Evolutionary conservation across 2,329 filamentous ascomycete species (phyloP), one percentile per base, ranked within the genome.

Genomic region (Raffaelea albimanens): DNA sequence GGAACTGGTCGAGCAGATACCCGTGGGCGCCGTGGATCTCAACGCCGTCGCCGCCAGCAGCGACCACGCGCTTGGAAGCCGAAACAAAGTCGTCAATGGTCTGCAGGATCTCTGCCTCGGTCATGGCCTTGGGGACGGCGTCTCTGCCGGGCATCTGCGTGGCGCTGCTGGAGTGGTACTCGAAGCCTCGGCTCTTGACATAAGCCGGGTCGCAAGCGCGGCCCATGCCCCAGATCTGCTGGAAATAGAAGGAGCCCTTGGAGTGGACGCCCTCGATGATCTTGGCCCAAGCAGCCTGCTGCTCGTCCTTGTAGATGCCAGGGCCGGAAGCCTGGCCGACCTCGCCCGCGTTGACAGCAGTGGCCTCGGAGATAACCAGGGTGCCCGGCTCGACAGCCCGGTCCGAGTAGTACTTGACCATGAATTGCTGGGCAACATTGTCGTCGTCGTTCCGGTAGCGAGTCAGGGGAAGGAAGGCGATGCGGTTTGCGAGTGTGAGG

Each of bases 21-120:
- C 87, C 86, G 57, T 93, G 86, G 0, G 85, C 87, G 54, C 75
- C 78, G 67, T 93, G 87, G 44, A 94, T 78, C 62, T 82, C 82
- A 13, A 86, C 72, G 4, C 78, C 78, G 56, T 86, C 82, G 52
- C 82, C 82, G 0, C 85, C 85, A 0, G 76, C 79, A 20, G 70
- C 68, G 2, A 87, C 60, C 1, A 83, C 74, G 13, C 76, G 66
- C 55, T 71, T 67, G 0, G 72, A 65, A 1, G 71, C 71, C 0
- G 69, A 72, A 2, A 69, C 73, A 63, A 75, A 88, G 2, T 75
- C 75, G 5, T 61, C 60, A 62, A 85, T 83, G 52, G 82, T 66
- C 5, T 74, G 61, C 49, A 78, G 70, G 49, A 90, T 88, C 40
- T 88, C 83, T 1, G 71, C 64, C 21, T 75, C 64, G 0, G 76